phyloP scores from a whole-genome alignment of 345 rosid genomes.

The Abelmoschus esculentus region DNA sequence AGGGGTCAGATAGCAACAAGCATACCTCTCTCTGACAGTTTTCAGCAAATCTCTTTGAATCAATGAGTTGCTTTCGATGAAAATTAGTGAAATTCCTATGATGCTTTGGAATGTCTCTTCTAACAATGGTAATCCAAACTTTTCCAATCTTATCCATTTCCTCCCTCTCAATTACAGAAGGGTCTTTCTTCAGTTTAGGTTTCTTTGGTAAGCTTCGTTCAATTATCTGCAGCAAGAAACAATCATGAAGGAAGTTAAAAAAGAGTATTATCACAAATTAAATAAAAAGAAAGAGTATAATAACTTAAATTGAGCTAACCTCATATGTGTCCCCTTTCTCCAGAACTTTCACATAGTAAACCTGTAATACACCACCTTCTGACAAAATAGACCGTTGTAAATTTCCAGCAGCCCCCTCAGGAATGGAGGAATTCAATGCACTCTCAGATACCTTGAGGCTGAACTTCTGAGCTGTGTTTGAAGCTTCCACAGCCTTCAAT shows the following conservation, averaged over 20 bases:
- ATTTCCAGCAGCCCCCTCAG: constrained; percentile 98
- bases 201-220: constrained; percentile 87
- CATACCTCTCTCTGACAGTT: constrained; percentile 89
- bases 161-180: constrained; percentile 70
- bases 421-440: constrained; percentile 63
- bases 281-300: neutral
- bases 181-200: constrained; percentile 71
- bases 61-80: constrained; percentile 78
- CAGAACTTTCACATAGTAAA: constrained; percentile 92
- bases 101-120: constrained; percentile 82
- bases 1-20: neutral
- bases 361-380: constrained; percentile 89
- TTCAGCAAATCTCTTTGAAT: constrained; percentile 92
- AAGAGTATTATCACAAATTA: constrained; percentile 3
- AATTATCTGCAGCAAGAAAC: constrained; percentile 58
- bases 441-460: constrained; percentile 79
- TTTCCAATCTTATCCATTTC: constrained; percentile 90
- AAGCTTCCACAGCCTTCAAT: constrained; percentile 58
- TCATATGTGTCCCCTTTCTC: constrained; percentile 99
- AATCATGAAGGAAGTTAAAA: neutral
- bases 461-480: constrained; percentile 59
- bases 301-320: constrained; percentile 34
- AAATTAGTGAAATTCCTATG: constrained; percentile 58
- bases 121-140: constrained; percentile 77
- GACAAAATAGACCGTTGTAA: constrained; percentile 81